Conservation (phyloP, 345 rosid species). For the Microcos paniculata region DNA sequence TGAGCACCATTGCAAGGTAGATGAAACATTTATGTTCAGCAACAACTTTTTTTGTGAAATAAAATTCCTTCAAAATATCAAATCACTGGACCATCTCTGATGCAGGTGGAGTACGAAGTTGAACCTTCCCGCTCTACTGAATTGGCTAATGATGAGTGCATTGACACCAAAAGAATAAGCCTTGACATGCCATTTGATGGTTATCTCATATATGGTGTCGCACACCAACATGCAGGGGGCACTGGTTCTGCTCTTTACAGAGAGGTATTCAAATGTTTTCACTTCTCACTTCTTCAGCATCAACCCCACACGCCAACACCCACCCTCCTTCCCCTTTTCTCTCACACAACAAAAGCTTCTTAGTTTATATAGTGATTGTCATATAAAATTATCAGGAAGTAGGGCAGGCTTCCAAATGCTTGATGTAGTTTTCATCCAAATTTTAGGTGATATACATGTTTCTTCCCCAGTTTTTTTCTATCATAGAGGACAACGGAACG, state of each 20-base stretch:
- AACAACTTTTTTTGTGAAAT: neutral
- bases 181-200: conserved; percentile 67
- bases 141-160: conserved; percentile 27
- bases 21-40: conserved; percentile 8
- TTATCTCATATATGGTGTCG: conserved; percentile 74
- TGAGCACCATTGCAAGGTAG: conserved; percentile 64
- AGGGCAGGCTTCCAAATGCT: neutral
- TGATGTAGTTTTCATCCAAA: neutral
- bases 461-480: neutral
- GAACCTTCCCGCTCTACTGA: conserved; percentile 41
- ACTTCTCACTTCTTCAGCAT: neutral
- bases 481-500: neutral
- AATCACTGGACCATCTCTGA: neutral
- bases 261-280: conserved; percentile 40
- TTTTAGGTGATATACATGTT: neutral
- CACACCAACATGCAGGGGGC: conserved; percentile 82
- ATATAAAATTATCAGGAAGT: neutral
- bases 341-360: neutral
- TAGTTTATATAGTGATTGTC: neutral
- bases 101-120: conserved; percentile 69
- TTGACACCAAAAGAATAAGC: conserved; percentile 48
- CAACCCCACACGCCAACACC: no score
- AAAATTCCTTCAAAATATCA: neutral
- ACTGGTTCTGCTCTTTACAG: conserved; percentile 63
- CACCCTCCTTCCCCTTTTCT: neutral